Base-by-base conservation (phyloP, 2,329 filamentous ascomycete species). In the Knufia fluminis region DNA sequence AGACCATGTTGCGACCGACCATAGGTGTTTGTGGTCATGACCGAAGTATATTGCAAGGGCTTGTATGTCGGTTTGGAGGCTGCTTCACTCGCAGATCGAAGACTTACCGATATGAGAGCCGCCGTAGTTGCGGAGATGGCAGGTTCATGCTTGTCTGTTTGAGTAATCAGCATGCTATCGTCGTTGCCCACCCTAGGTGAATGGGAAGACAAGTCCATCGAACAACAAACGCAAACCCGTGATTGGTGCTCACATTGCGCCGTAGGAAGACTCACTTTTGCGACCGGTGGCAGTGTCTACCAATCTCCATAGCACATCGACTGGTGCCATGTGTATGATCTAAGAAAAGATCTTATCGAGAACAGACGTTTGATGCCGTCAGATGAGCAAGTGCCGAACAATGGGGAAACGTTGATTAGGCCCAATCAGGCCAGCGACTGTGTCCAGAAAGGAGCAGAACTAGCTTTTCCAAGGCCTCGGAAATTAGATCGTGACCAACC, bases 111-210 rank as follows among this genome's bases (percentile, higher is more conserved):
- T 4, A 43, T 49, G 3, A 43, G 38, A 10, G 38, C 40, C 23
- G 22, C 31, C 17, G 28, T 36, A 28, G 26, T 32, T 14, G 9
- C 23, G 9, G 35, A 43, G 4, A 48, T 43, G 19, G 63, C 60
- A 22, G 59, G 57, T 41, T 52, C 43, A 46, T 66, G 66, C 46
- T 67, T 60, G 54, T 65, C 66, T 68, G 46, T 22, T 6, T 23
- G 10, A 20, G 38, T 41, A 6, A 41, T 4, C 17, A 7, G 4
- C 35, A 38, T 4, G 6, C 12, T 42, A 9, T 42, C 7, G 17
- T n/a, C 6, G 39, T 20, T 20, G 39, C 8, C 16, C 14, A n/a
- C n/a, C n/a, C n/a, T n/a, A n/a, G n/a, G n/a, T n/a, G n/a, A n/a
- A n/a, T n/a, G n/a, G n/a, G n/a, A n/a, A n/a, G n/a, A n/a, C n/a